These are phyloP conservation scores for Oidium heveae DNA, from an alignment of 2,329 filamentous ascomycete genomes.

Conservation along the genomic window DNA sequence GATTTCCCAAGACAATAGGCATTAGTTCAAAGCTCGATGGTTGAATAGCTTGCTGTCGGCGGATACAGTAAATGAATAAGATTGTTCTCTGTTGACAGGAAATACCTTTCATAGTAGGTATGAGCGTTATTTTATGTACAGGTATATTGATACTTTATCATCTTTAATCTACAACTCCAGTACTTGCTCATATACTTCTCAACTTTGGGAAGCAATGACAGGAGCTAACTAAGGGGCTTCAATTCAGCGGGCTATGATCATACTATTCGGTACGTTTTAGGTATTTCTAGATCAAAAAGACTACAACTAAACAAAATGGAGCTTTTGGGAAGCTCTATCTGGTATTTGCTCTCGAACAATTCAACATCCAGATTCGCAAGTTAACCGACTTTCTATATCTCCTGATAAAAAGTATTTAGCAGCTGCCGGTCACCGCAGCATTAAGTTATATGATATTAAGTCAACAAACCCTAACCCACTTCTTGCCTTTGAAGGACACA, in stretches of 20 bases:
- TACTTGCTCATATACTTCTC: not conserved
- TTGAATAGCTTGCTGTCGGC: too few species aligned
- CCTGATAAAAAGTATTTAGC: slow-evolving; percentile 84
- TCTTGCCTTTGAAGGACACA: slow-evolving; percentile 86
- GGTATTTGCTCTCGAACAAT: slow-evolving; percentile 97
- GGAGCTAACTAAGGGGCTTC: not conserved
- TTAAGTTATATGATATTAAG: slow-evolving; percentile 97
- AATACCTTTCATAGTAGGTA: not conserved
- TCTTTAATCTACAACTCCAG: not conserved
- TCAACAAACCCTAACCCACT: slow-evolving; percentile 89
- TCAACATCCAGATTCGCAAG: slow-evolving; percentile 91
- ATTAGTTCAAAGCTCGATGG: too few species aligned
- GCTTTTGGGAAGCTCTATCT: slow-evolving; percentile 95
- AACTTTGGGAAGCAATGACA: not conserved
- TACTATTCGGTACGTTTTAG: slow-evolving; percentile 34
- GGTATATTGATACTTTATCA: slow-evolving; percentile 5
- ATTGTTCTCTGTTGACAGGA: too few species aligned
- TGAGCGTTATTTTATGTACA: slow-evolving; percentile 11
- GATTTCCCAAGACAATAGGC: too few species aligned
- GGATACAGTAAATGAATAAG: too few species aligned
- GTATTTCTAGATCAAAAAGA: not conserved
- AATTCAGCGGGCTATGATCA: slow-evolving; percentile 44
- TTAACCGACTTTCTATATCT: slow-evolving; percentile 93
- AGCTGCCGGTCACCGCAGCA: slow-evolving; percentile 53
- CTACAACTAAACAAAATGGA: slow-evolving; percentile 15